Evolutionary conservation across 495 filamentous ascomycete species (phyloP).

Genomic region (Trypethelium eluteriae): DNA sequence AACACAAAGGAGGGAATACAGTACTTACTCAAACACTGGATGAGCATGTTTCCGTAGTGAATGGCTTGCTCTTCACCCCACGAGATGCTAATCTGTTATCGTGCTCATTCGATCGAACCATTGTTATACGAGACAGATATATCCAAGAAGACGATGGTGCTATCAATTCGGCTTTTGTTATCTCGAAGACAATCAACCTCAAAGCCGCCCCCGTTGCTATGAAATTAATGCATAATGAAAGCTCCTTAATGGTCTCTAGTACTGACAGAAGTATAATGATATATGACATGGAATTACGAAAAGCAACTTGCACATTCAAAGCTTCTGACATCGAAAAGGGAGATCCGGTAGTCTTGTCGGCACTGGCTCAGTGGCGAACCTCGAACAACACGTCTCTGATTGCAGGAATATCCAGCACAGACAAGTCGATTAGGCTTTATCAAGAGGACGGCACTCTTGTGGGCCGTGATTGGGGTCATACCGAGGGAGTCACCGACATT

Average conservation of each 20-base stretch:
- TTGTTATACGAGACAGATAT: conserved; percentile 70
- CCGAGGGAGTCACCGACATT: conserved; percentile 79
- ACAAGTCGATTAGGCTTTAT: conserved; percentile 90
- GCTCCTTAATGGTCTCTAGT: conserved; percentile 64
- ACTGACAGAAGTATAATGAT: conserved; percentile 72
- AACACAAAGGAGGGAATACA: conserved; percentile 46
- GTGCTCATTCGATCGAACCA: conserved; percentile 78
- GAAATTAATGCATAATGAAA: conserved; percentile 49
- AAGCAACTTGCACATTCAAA: conserved; percentile 64
- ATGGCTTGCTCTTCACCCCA: conserved; percentile 53
- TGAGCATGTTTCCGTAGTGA: conserved; percentile 67
- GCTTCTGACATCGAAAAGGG: conserved; percentile 66
- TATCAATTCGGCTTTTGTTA: conserved; percentile 66
- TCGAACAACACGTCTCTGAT: conserved; percentile 48
- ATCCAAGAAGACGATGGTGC: conserved; percentile 56
- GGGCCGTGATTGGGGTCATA: conserved; percentile 87
- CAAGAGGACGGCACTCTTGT: conserved; percentile 70
- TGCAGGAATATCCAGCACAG: conserved; percentile 77
- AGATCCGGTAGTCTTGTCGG: conserved; percentile 76
- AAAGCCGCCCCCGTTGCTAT: conserved; percentile 85
- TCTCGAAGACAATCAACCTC: conserved; percentile 64
- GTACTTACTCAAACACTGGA: conserved; percentile 66
- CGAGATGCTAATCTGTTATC: conserved; percentile 68
- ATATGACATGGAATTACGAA: conserved; percentile 67
- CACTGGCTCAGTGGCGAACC: conserved; percentile 47